Evolutionary conservation across 768 basidiomycete species (phyloP), one percentile per base, ranked within the genome.

Genomic region (Lactifluus subvellereus): DNA sequence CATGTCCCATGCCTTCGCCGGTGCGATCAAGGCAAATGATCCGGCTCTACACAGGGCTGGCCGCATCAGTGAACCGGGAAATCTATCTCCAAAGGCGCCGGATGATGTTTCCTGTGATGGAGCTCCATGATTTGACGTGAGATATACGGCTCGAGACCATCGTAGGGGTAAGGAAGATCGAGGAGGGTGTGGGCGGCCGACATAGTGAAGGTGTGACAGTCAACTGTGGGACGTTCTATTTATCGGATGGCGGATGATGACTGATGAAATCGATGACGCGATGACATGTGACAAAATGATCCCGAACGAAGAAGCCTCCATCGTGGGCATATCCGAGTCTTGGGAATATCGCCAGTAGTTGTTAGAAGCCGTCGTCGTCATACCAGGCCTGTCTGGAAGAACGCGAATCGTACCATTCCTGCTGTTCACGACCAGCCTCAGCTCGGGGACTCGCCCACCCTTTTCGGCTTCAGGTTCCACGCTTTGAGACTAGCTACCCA

Each of bases 121-220:
- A 96, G 89, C 60, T 78, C 82, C 94, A 96, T 98, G 77, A 97
- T 98, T 78, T 95, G 83, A 72, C 80, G 72, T 40, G 85, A 89
- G 79, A 98, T 96, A 78, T 85, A 87, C n/a, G 94, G 94, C 80
- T 95, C 91, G 72, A 98, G 91, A 57, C 84, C 94, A 79, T 94
- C 77, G 78, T 94, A 94, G 7, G 78, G 70, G 74, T 93, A 95
- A 6, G 86, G 85, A 37, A 93, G 84, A 65, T 79, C 76, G 27
- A 91, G 91, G 42, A 94, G 84, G 49, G 77, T 79, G 79, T 86
- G 76, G 18, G 20, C 42, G 27, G 68, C 59, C 57, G 82, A 68
- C 69, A 72, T 72, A 42, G 49, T 48, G 32, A 0, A 42, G 6
- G 32, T 57, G 22, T 42, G 40, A 4, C 35, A 35, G 55, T 5